Base-by-base conservation (phyloP, 192 early-diverging fungal genomes). In the Chytriomyces sp. region DNA sequence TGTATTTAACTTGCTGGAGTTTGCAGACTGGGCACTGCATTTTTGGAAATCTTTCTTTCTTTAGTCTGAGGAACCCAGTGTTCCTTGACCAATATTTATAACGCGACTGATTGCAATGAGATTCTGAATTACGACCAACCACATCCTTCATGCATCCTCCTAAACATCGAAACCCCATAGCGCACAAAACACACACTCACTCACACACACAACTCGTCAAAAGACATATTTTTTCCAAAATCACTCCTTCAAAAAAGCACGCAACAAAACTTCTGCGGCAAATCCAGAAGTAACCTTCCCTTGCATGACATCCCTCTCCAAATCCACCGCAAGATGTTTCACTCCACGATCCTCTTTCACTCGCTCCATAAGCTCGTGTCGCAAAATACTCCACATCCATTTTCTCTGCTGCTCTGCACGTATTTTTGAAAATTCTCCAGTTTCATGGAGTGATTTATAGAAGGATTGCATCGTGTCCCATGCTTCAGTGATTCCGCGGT, bases 311-410 rank as follows among this genome's bases (percentile, higher is more conserved):
- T 67, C 35, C 9, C 60, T 10, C 44, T 77, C 62, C 48, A 81
- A 23, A 16, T 68, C 70, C 50, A 24, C 61, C n/a, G 6, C 43
- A 6, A 53, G 6, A 59, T 61, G 44, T 28, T 13, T 11, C 5
- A 76, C 62, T 9, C 46, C 11, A 10, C 10, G 23, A 81, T 48
- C 62, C 43, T 57, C 70, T 8, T 24, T 69, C 20, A 75, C 24
- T n/a, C 53, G 77, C 61, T 83, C 86, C 86, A 91, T 61, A n/a
- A 93, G 67, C 74, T 91, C 90, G 1, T 89, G 84, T 5, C 79
- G 83, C n/a, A 92, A 84, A 66, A 89, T 87, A 26, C 86, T 79
- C 91, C 91, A 93, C 90, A 93, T 92, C 89, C 89, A 91, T 63
- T 87, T 80, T 71, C 83, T 81, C 48, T 86, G 79, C 67, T 93